Evolutionary conservation across 1,284 basidiomycete genomes (phyloP), one percentile per base, ranked within the genome.

Genomic region (Leccinum pallidistipes): DNA sequence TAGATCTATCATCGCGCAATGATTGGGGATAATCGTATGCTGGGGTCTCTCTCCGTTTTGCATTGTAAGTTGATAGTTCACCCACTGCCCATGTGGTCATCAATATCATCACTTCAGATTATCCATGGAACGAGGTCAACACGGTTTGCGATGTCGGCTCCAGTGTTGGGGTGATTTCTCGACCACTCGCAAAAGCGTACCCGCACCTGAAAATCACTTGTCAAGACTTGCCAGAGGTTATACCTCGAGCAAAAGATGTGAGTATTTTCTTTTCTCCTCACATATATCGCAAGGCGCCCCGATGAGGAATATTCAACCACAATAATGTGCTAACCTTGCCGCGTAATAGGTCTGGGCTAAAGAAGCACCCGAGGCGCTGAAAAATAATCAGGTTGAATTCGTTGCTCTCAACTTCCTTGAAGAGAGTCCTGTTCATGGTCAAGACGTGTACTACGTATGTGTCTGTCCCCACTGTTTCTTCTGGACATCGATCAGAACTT

Each of bases 61-160:
- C 59, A 72, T 29, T 62, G 73, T 75, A 40, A 65, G 71, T 54
- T 24, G 18, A 59, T 3, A 9, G 1, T 7, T 10, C 3, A 6
- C 5, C 53, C 27, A 8, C 9, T 55, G 40, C 53, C 12, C 7
- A 45, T 14, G 12, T 40, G 11, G 16, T 1, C 9, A 1, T 21
- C 29, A 47, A 55, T 11, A 5, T 3, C 14, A n/a, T 38, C 14
- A 6, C 47, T 47, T n/a, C 18, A 74, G 70, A 74, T 32, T 82
- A 80, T 66, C 79, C 81, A 6, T 85, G 82, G 83, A 62, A 69
- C n/a, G 66, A 69, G 9, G 69, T 81, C 2, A 71, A 78, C 0
- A 76, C 73, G 0, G 64, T 86, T 9, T 81, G 79, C 40, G 84
- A 86, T 66, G 73, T 86, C 9, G 83, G 81, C 3, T 76, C 80